A percentile compares a stretch with the other conserved stretches of the same genome.
These are phyloP conservation scores for Trichoderma semiorbis DNA, from an alignment of 2,329 filamentous ascomycete species.

Conservation along the genomic window DNA sequence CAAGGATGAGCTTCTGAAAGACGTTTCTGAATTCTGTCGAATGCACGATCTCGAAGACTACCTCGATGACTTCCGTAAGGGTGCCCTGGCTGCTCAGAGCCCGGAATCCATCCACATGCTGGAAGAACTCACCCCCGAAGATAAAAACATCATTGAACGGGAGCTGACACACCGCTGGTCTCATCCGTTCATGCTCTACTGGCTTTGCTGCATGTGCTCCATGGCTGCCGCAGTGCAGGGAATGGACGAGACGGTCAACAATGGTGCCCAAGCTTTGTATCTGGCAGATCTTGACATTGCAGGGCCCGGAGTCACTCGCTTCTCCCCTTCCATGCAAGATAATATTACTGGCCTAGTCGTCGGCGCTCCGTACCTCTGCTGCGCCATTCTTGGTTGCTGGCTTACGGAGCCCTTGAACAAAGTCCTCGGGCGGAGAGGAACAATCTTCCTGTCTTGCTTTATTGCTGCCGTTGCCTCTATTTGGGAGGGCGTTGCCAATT, in stretches of 20 bases:
- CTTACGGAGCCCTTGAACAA: conserved; percentile 25
- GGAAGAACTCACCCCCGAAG: conserved; percentile 29
- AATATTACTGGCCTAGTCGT: conserved; percentile 27
- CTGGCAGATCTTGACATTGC: conserved; percentile 65
- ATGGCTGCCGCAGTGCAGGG: conserved; percentile 56
- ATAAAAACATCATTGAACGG: conserved; percentile 36
- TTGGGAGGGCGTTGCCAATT: conserved; percentile 34
- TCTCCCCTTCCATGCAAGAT: conserved; percentile 37
- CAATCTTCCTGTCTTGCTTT: conserved; percentile 22
- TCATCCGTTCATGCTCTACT: conserved; percentile 42
- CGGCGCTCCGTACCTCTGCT: conserved; percentile 22
- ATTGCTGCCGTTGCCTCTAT: conserved; percentile 21
- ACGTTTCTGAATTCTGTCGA: conserved; percentile 18
- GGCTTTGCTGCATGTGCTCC: conserved; percentile 51
- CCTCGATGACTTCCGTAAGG: conserved; percentile 39
- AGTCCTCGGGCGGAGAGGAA: conserved; percentile 20
- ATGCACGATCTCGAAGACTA: conserved; percentile 46
- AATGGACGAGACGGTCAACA: conserved; percentile 63
- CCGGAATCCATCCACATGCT: conserved; percentile 26
- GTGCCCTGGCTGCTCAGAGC: conserved; percentile 36
- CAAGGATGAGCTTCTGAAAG: conserved; percentile 17
- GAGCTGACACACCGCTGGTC: conserved; percentile 59
- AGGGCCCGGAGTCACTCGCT: conserved; percentile 61
- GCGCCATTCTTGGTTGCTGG: conserved; percentile 33
- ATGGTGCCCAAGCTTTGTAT: conserved; percentile 56